Evolutionary conservation across 257 asterid species (phyloP), one percentile per base, ranked within the genome.

Genomic region (Buddleja alternifolia): DNA sequence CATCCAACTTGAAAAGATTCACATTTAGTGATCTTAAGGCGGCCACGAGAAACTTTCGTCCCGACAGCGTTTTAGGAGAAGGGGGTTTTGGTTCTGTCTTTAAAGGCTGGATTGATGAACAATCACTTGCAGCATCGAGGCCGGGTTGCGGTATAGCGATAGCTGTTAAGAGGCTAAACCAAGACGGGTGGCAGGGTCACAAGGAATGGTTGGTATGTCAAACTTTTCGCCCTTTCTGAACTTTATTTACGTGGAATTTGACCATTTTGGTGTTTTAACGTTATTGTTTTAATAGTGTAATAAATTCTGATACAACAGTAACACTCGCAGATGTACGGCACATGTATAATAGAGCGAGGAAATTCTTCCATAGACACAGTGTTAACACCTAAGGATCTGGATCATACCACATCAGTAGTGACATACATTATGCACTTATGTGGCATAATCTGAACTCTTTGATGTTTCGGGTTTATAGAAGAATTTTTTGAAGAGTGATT

Each of bases 171-270:
- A 83, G 89, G 77, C 80, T 90, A 3, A 90, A 85, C 56, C 96
- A 86, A 77, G 92, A 90, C 11, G 88, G 96, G 7, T 78, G 86
- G 71, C 97, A 90, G 67, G 96, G 97, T 42, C 97, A 90, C 81
- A 88, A 79, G 70, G 97, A 90, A 83, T 91, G 97, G 97, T 59
- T 91, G 88, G 97, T 91, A 75, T 9, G 90, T 74, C 25, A 40
- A 45, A 8, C 42, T 34, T 60, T 58, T 29, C 12, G 7, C 4
- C 21, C 16, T 14, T 40, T 10, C 25, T 60, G 2, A 8, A n/a
- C 41, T 3, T 42, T 37, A 4, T 48, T 14, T 60, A 14, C 1
- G 3, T 39, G 15, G 20, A 63, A 6, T 20, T 6, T 15, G 16
- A 19, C 15, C 7, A 7, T 46, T 39, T 63, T 39, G 50, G 15